Conservation (phyloP, 2,329 filamentous ascomycete species). For the Fusarium nodosum region DNA sequence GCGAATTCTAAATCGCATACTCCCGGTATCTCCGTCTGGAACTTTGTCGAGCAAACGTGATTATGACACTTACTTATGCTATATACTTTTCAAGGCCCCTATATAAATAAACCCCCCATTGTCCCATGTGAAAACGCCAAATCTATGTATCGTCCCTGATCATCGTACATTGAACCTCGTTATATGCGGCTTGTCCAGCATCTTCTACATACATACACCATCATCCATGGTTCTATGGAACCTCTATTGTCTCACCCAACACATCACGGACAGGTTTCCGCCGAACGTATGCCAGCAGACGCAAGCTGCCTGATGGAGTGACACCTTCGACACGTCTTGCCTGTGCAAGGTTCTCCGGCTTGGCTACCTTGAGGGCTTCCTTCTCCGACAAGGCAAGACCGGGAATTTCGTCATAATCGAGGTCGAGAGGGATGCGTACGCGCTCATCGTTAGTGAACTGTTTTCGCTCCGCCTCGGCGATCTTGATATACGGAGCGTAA, state of each 20-base stretch:
- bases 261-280: slow-evolving; percentile 34
- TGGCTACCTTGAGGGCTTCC: slow-evolving; percentile 74
- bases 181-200: not conserved
- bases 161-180: slow-evolving; percentile 7
- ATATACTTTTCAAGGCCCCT: slow-evolving; percentile 5
- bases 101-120: slow-evolving; percentile 1
- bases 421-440: slow-evolving; percentile 76
- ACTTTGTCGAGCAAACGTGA: not conserved
- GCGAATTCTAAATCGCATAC: slow-evolving; percentile 15
- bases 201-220: not conserved
- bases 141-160: slow-evolving; percentile 11
- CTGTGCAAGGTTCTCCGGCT: slow-evolving; percentile 89
- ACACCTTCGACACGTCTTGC: slow-evolving; percentile 88
- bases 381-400: slow-evolving; percentile 87
- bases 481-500: slow-evolving; percentile 87
- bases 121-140: slow-evolving; percentile 20
- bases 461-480: slow-evolving; percentile 75
- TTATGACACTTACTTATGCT: slow-evolving; percentile 14
- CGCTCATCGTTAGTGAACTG: slow-evolving; percentile 82
- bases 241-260: slow-evolving; percentile 9
- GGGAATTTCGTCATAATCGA: slow-evolving; percentile 81
- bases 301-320: slow-evolving; percentile 71
- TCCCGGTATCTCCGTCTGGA: not conserved
- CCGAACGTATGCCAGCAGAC: slow-evolving; percentile 74
- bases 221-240: not conserved